Conservation (phyloP, 805 yeast genomes). For the Sugiyamaella boreocaroliniensis region DNA sequence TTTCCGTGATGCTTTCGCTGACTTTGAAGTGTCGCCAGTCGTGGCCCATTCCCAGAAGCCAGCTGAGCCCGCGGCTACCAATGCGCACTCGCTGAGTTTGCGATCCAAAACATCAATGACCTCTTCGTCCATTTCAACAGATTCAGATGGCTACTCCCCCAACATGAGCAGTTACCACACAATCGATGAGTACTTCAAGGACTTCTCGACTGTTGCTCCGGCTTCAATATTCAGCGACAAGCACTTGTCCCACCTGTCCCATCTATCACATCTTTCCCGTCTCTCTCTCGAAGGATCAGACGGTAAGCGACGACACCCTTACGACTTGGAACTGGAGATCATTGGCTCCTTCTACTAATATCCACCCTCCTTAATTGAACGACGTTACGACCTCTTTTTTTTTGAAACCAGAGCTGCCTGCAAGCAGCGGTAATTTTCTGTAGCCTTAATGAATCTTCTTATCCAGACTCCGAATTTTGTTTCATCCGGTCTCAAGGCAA, state of each 20-base stretch:
- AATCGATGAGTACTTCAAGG: not conserved
- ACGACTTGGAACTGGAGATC: slow-evolving; percentile 11
- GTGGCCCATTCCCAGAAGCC: not conserved
- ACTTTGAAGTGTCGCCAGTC: not conserved
- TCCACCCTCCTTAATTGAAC: not conserved
- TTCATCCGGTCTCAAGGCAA: too few relatives aligned
- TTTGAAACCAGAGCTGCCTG: not conserved
- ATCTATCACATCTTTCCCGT: too few relatives aligned
- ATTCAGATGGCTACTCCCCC: not conserved
- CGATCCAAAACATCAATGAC: not conserved
- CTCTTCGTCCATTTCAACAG: not conserved
- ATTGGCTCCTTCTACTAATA: slow-evolving; percentile 4
- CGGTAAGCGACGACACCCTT: slow-evolving; percentile 3
- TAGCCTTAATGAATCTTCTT: not conserved
- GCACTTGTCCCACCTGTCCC: not conserved
- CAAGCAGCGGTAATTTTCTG: not conserved
- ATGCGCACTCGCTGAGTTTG: not conserved
- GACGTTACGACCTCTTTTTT: not conserved
- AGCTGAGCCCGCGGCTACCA: not conserved
- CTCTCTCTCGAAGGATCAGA: too few relatives aligned
- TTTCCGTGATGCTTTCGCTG: not conserved
- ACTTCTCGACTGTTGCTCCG: not conserved
- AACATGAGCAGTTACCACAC: not conserved
- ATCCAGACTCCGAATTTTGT: too few relatives aligned
- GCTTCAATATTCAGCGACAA: not conserved